Evolutionary conservation across 225 moss, liverwort and hornwort species (phyloP), one percentile per base, ranked within the genome.

Genomic region (Pleurozium schreberi): DNA sequence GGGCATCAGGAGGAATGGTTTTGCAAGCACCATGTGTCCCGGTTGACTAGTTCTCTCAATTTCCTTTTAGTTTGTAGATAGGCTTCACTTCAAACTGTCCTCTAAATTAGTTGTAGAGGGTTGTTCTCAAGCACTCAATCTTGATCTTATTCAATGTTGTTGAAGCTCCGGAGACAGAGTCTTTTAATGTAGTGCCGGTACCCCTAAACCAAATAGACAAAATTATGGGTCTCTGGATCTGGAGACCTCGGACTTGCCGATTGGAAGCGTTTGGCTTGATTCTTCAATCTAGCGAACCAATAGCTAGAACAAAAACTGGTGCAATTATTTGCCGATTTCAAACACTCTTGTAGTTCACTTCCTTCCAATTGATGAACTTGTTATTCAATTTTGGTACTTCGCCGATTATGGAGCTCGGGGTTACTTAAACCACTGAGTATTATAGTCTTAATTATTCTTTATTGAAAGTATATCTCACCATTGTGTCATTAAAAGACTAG

Each of bases 281-380:
- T 57, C 38, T 31, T 50, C 8, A 6, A 42, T 64, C n/a, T 31
- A 20, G 57, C 58, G 12, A 33, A 42, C 22, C 10, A 43, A 17
- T 3, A 40, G 1, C 4, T 9, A 28, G 30, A 14, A 28, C 1
- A 19, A 2, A n/a, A 28, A 0, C 3, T 53, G 3, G 9, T 31
- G 40, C 8, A 36, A 12, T 36, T 34, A 1, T 34, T 11, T 12
- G 8, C 34, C 21, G 5, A 15, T 82, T 62, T 47, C 25, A 5
- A 64, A 17, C 26, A 25, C 25, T 25, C 22, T 10, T 25, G 11
- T 3, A 34, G 34, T 34, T 17, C n/a, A n/a, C n/a, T n/a, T n/a
- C 9, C 7, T 63, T 34, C 2, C 23, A 2, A 61, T 17, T 36
- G 47, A 11, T 34, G 23, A 36, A 5, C 17, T 3, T 8, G 3